These are phyloP conservation scores for Colletotrichum sp. DNA, from an alignment of 2,329 filamentous ascomycete species.

Conservation along the genomic window DNA sequence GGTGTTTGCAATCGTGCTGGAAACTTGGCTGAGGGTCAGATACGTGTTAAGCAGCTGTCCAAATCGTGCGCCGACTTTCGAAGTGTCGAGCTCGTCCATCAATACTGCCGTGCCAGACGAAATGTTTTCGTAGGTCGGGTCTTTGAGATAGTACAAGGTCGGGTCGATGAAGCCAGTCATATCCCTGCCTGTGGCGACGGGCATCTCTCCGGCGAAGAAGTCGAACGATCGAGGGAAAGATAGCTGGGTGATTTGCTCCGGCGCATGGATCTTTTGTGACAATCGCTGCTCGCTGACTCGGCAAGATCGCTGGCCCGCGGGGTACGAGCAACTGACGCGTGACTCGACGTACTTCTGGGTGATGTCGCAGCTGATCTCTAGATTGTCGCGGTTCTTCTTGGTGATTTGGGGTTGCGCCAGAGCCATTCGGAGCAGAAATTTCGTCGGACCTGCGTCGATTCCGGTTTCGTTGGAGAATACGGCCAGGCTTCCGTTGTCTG, in stretches of 20 bases:
- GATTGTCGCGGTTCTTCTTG: neutral
- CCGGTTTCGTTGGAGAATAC: neutral
- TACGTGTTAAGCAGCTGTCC: neutral
- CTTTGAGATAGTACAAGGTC: neutral
- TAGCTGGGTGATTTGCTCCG: neutral
- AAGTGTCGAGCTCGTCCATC: neutral
- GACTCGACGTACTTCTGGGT: constrained; percentile 9
- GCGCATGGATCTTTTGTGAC: neutral
- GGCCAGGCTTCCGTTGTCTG: fast-evolving
- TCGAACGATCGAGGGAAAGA: neutral
- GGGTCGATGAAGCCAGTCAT: neutral
- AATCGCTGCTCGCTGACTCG: neutral
- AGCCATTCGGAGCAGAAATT: neutral
- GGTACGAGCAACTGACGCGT: neutral
- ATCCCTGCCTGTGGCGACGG: neutral
- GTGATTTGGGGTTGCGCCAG: neutral
- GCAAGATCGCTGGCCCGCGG: neutral
- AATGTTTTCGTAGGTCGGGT: neutral
- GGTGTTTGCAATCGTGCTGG: neutral
- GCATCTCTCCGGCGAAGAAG: neutral
- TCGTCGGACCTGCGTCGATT: neutral
- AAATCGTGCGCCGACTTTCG: neutral
- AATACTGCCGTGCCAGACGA: neutral
- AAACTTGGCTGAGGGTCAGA: neutral
- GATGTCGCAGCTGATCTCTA: neutral